Evolutionary conservation across 1,284 basidiomycete genomes (phyloP), one percentile per base, ranked within the genome.

Genomic region (Veloboletus limbatus): DNA sequence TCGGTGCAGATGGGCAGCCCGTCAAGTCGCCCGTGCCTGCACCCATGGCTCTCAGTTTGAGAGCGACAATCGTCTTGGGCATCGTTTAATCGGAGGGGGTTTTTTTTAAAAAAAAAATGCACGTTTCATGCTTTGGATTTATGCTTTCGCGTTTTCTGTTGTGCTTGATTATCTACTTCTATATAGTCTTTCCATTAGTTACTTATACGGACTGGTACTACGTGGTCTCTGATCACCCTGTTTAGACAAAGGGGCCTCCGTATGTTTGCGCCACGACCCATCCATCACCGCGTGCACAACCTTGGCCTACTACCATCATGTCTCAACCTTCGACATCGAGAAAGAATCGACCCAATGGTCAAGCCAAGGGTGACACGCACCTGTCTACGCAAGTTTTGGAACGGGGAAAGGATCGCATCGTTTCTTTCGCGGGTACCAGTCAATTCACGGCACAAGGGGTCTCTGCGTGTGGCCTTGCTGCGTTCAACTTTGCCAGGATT

Each of bases 21-120:
- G 35, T 54, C 40, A 65, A 56, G 37, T 40, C 51, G 1, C 55
- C 53, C 8, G 50, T 58, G 14, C 64, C 64, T 45, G 64, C 62
- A 2, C 57, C 62, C 28, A 75, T 68, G 60, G 75, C 78, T 54
- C 72, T 78, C 28, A 88, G 85, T 54, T 62, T 92, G 54, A 70
- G 89, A 36, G 87, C 85, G 33, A 90, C 85, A 4, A 76, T 92
- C 43, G 75, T 89, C 30, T 65, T 90, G 48, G 88, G 86, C 5
- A 65, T 90, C 40, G 80, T 89, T 34, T 90, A 71, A 22, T 21
- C 14, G 16, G 21, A 18, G 32, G 26, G 8, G 0, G 6, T 22
- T 33, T 11, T 30, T 27, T 17, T 30, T 14, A n/a, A n/a, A n/a
- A n/a, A n/a, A n/a, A n/a, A n/a, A n/a, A n/a, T n/a, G n/a, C n/a